A percentile compares a stretch with the other conserved stretches of the same genome.
Conservation (phyloP, 2,329 filamentous ascomycete genomes). For the Aschersonia sp. region DNA sequence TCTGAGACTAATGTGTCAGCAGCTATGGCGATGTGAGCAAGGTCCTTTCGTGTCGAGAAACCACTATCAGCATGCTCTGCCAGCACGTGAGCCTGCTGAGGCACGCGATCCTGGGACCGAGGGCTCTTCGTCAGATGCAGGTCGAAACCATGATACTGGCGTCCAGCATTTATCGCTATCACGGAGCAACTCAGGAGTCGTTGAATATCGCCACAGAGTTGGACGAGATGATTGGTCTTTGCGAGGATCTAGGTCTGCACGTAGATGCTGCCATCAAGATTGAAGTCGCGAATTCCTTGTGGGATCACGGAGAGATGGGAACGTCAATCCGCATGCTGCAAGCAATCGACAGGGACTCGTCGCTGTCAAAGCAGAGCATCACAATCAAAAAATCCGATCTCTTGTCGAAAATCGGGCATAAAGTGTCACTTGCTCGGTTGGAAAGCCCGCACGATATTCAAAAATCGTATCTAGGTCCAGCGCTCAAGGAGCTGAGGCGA, state of each 20-base stretch:
- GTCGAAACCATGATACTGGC: slow-evolving; percentile 63
- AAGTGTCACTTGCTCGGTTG: slow-evolving; percentile 76
- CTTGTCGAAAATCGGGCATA: slow-evolving; percentile 74
- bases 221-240: slow-evolving; percentile 59
- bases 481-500: slow-evolving; percentile 66
- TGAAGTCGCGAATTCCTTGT: slow-evolving; percentile 79
- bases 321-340: slow-evolving; percentile 83
- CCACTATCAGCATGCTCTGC: slow-evolving; percentile 65
- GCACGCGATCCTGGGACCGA: slow-evolving; percentile 43
- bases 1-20: slow-evolving; percentile 1
- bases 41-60: slow-evolving; percentile 71
- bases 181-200: slow-evolving; percentile 73
- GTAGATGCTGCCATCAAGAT: slow-evolving; percentile 65
- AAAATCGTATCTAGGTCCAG: slow-evolving; percentile 69
- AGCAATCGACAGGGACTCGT: slow-evolving; percentile 44
- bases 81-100: slow-evolving; percentile 50
- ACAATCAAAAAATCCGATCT: slow-evolving; percentile 62
- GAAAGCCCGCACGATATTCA: slow-evolving; percentile 88
- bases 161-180: slow-evolving; percentile 61
- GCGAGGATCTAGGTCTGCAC: slow-evolving; percentile 54
- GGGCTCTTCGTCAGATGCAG: slow-evolving; percentile 56
- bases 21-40: slow-evolving; percentile 67
- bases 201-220: slow-evolving; percentile 73
- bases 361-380: slow-evolving; percentile 55
- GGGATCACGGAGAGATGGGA: slow-evolving; percentile 84